phyloP scores from a whole-genome alignment of 2,329 filamentous ascomycete genomes.

The Thielaviopsis punctulata region DNA sequence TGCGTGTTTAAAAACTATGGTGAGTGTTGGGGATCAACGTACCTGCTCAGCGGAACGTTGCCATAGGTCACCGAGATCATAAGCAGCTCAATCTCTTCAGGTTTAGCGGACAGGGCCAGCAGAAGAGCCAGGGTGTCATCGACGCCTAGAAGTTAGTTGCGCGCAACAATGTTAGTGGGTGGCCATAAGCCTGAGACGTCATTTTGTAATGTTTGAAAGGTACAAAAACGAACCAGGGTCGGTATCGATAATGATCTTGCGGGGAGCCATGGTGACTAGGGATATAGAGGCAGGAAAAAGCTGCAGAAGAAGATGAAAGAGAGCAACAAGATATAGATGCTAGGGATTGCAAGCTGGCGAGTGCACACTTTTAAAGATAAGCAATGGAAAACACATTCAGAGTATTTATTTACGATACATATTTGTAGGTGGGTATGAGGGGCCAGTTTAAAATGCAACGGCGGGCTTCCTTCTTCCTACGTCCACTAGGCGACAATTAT shows the following conservation, averaged over 20 bases:
- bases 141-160: slow-evolving; percentile 36
- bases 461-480: not conserved
- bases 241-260: slow-evolving; percentile 85
- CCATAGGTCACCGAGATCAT: slow-evolving; percentile 86
- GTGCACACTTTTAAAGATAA: not conserved
- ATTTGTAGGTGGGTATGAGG: not conserved
- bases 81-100: slow-evolving; percentile 71
- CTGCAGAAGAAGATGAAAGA: not conserved
- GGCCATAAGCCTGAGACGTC: not conserved
- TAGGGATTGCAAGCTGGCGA: too few species aligned
- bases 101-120: slow-evolving; percentile 62
- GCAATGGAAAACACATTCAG: not conserved
- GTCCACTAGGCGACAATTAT: too few species aligned
- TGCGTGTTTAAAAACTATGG: too few species aligned
- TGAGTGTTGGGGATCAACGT: not conserved
- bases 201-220: not conserved
- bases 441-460: not conserved
- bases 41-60: slow-evolving; percentile 78
- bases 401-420: not conserved
- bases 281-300: not conserved
- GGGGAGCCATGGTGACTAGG: slow-evolving; percentile 37
- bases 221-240: slow-evolving; percentile 49
- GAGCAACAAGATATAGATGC: not conserved
- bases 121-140: slow-evolving; percentile 85
- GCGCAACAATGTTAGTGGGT: not conserved